Evolutionary conservation across 2,329 filamentous ascomycete genomes (phyloP).

Genomic region (Cordyceps fumosorosea): DNA sequence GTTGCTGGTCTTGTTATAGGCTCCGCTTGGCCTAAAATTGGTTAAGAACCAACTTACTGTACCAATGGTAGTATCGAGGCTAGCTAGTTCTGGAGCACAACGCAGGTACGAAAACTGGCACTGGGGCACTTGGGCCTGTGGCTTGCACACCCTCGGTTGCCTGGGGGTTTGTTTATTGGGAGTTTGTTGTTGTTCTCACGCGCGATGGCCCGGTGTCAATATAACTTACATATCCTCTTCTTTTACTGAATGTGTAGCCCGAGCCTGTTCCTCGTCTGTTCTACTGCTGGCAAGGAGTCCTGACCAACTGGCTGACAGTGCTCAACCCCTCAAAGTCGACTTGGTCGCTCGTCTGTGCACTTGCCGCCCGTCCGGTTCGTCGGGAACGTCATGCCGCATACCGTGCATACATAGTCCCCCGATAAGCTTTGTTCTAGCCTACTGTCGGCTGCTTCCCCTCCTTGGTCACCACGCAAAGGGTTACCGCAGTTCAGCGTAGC

Average conservation of each 20-base stretch:
- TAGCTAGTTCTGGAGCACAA: conserved; percentile 1
- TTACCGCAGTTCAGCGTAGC: neutral
- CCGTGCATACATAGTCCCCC: neutral
- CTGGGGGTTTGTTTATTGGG: neutral
- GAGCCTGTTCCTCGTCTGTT: neutral
- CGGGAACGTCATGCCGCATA: neutral
- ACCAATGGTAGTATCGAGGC: too few species aligned
- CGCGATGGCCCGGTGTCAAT: neutral
- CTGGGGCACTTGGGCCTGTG: neutral
- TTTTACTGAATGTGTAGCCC: neutral
- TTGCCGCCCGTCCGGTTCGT: neutral
- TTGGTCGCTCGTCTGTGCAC: neutral
- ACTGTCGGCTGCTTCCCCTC: neutral
- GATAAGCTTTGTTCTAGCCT: conserved; percentile 6
- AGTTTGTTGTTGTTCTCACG: too few species aligned
- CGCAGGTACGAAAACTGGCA: neutral
- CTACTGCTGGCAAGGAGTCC: neutral
- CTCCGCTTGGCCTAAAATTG: conserved; percentile 8
- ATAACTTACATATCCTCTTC: neutral
- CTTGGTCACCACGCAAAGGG: neutral
- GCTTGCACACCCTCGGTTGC: neutral
- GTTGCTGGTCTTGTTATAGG: neutral
- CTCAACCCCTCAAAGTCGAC: neutral
- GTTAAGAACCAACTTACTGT: too few species aligned
- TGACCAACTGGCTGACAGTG: too few species aligned